Evolutionary conservation across 306 rosid genomes (phyloP), one percentile per base, ranked within the genome.

Genomic region (Rosa persica): DNA sequence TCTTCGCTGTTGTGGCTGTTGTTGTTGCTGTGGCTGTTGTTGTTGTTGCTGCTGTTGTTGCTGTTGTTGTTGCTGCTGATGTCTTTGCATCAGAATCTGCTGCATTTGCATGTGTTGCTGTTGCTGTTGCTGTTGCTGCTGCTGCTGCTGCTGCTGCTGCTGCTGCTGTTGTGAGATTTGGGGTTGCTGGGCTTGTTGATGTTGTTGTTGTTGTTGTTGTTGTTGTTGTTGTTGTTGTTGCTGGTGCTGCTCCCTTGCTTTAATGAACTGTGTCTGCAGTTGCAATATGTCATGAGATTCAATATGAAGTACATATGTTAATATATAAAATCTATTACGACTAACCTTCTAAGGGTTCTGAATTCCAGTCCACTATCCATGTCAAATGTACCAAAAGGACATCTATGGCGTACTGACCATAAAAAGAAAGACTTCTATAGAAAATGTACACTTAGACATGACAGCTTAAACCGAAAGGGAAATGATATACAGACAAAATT

Each of bases 231-330:
- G 89, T 0, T 87, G 97, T 0, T 90, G 96, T 23, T 89, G 97
- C 19, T 92, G 95, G 11, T 90, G 99, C 36, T 93, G 98, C 83
- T 95, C 99, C 89, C 97, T 87, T 84, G 94, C 92, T 86, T 95
- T 95, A 58, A 91, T 85, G 70, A 89, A 67, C 77, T 95, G 99
- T 3, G 99, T 95, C 99, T 95, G 85, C 76, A 80, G 34, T 84
- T 79, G 67, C 52, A 73, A 79, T 65, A 79, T 44, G 66, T 69
- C 77, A 76, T 80, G 78, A 89, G 81, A 80, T 77, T 85, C 74
- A 68, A 30, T 30, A 67, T 48, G 43, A 30, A 72, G 67, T 82
- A 66, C 13, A 65, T 17, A 43, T 54, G 52, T 74, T 67, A 62
- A 27, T 19, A 49, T 49, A 30, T 71, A 66, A 12, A 22, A 43